These are phyloP conservation scores for Salix purpurea DNA, from an alignment of 345 rosid species.

Conservation along the genomic window DNA sequence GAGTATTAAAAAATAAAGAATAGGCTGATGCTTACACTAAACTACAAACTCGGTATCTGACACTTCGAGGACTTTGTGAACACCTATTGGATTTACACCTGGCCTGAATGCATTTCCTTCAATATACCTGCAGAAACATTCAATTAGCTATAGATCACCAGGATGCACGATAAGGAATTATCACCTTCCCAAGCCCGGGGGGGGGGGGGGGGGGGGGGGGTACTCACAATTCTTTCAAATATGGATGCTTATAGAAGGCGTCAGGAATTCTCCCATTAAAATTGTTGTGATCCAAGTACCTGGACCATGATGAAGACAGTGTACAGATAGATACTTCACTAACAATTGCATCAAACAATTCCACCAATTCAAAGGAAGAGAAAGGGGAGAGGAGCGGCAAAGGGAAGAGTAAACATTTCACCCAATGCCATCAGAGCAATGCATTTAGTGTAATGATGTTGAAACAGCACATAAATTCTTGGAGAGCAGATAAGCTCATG, in stretches of 20 bases:
- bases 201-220: slow-evolving; percentile 6
- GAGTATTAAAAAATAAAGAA: slow-evolving; percentile 5
- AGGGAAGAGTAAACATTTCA: background rate
- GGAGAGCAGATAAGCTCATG: background rate
- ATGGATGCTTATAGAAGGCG: slow-evolving; percentile 59
- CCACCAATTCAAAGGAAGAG: background rate
- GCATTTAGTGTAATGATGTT: background rate
- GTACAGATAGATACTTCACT: background rate
- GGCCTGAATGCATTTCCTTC: slow-evolving; percentile 72
- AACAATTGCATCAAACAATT: background rate
- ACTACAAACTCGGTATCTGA: slow-evolving; percentile 61
- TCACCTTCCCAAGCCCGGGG: background rate
- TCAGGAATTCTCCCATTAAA: slow-evolving; percentile 67
- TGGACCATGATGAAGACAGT: slow-evolving; percentile 18
- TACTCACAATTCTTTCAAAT: slow-evolving; percentile 70
- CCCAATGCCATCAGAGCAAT: background rate
- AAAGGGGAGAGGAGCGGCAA: background rate
- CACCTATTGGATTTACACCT: slow-evolving; percentile 59
- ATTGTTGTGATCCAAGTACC: slow-evolving; percentile 81
- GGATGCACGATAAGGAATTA: background rate
- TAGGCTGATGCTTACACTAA: slow-evolving; percentile 17
- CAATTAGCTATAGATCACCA: slow-evolving; percentile 1
- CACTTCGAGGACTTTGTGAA: slow-evolving; percentile 63
- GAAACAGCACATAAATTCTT: background rate
- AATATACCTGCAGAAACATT: slow-evolving; percentile 46